phyloP scores from a whole-genome alignment of 2,329 filamentous ascomycete species.

The Hypomyces perniciosus region DNA sequence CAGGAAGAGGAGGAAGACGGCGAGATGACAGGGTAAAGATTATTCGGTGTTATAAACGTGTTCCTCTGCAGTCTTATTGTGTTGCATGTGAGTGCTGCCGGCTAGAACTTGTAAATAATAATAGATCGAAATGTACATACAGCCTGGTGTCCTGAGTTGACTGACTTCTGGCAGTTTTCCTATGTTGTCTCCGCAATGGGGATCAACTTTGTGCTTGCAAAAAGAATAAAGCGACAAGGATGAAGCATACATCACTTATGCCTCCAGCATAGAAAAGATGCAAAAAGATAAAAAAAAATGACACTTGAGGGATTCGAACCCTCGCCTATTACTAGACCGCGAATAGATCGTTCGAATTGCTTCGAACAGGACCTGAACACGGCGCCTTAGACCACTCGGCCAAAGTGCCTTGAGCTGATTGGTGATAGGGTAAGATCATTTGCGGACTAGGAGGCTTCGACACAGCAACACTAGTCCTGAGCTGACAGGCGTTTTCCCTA shows the following conservation, averaged over 20 bases:
- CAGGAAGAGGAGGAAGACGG: no score
- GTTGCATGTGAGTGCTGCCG: not conserved
- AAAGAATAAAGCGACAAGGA: not conserved
- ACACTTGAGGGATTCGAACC: constrained; percentile 29
- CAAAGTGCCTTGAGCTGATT: constrained; percentile 20
- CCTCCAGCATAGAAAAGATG: not conserved
- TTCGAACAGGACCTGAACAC: constrained; percentile 15
- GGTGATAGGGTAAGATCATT: not conserved
- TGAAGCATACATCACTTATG: not conserved
- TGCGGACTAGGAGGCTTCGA: not conserved
- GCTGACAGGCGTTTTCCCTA: no score
- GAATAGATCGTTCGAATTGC: constrained; percentile 4
- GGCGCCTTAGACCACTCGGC: constrained; percentile 22
- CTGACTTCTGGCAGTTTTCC: not conserved
- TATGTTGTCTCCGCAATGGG: no score
- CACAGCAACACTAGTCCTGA: not conserved
- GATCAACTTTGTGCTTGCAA: not conserved
- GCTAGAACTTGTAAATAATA: not conserved
- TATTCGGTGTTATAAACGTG: not conserved
- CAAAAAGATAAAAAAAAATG: constrained; percentile 12
- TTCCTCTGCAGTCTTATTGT: not conserved
- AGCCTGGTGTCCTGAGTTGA: not conserved
- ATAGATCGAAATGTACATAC: not conserved
- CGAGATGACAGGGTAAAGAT: no score
- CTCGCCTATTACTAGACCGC: constrained; percentile 26